These are phyloP conservation scores for Rhizodiscina lignyota DNA, from an alignment of 495 filamentous ascomycete genomes.

Conservation along the genomic window DNA sequence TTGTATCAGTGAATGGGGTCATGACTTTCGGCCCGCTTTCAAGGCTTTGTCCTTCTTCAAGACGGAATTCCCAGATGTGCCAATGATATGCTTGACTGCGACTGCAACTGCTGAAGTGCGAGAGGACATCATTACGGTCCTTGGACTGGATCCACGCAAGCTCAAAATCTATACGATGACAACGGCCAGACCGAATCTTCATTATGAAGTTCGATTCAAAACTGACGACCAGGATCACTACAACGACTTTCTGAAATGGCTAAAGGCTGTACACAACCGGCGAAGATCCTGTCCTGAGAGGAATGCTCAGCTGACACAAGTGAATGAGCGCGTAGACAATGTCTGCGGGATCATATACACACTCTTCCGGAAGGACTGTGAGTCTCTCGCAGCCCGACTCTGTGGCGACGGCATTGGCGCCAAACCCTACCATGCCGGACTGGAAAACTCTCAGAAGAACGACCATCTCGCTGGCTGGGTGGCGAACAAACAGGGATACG, in stretches of 20 bases:
- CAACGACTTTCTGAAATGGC: constrained; percentile 53
- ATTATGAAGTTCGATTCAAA: constrained; percentile 87
- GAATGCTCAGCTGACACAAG: constrained; percentile 29
- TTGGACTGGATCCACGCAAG: constrained; percentile 41
- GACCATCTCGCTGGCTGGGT: constrained; percentile 59
- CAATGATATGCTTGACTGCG: constrained; percentile 80
- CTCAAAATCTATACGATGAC: constrained; percentile 68
- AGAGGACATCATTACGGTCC: constrained; percentile 57
- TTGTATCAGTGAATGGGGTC: constrained; percentile 96
- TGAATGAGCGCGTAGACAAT: constrained; percentile 35
- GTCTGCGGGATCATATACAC: constrained; percentile 87
- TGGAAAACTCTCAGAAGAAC: constrained; percentile 43
- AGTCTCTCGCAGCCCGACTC: constrained; percentile 50
- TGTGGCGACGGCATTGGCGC: constrained; percentile 46
- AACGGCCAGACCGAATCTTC: constrained; percentile 67
- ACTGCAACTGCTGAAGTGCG: constrained; percentile 72
- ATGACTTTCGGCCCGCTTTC: constrained; percentile 91
- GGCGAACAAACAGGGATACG: constrained; percentile 53
- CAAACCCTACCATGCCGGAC: constrained; percentile 53
- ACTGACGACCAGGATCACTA: constrained; percentile 51
- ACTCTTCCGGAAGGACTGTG: constrained; percentile 58
- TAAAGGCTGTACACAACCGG: constrained; percentile 50
- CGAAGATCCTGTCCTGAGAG: constrained; percentile 31
- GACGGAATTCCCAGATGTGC: constrained; percentile 59
- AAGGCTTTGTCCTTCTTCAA: constrained; percentile 82